Evolutionary conservation across 345 rosid genomes (phyloP), one percentile per base, ranked within the genome.

Genomic region (Eucalyptus albens): DNA sequence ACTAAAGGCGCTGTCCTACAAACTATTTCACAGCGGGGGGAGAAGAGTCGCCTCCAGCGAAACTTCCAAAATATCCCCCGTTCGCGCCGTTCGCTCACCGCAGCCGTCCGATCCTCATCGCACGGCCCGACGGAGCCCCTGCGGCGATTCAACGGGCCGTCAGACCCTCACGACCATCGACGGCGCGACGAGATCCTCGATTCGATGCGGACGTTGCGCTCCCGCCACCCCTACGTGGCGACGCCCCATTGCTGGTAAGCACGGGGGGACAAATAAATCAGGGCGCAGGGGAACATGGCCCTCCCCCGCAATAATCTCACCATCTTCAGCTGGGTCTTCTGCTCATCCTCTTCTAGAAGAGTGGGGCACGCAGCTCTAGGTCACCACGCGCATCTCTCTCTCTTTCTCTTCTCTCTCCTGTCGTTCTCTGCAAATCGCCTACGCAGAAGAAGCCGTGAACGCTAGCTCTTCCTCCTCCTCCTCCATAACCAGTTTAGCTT

Each of bases 311-410:
- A 33, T 33, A 37, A 72, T 33, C 21, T 53, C 80, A 31, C 80
- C 80, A 9, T 33, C 21, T 33, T 33, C 4, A 19, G 82, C 22
- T 72, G 26, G 42, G 45, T 10, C 83, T 40, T 22, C 47, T 16
- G 83, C 83, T 40, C 83, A 19, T 19, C 15, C 29, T 65, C 49
- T 86, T 29, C 77, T 67, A 16, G 90, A 51, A 77, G 77, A 86
- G 92, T 44, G 60, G 77, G 93, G 91, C 92, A 91, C 94, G 86
- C 90, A 88, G 89, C 90, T 90, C 92, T 90, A 91, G 90, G 90
- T 88, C 90, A 72, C 91, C 91, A 90, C 91, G 86, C 91, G 92
- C 91, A 88, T 59, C 90, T 88, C 87, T 51, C 87, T 40, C 67
- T 59, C 65, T 51, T 13, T 85, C 59, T 50, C 21, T 87, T 53